Base-by-base conservation (phyloP, 495 filamentous ascomycete species). In the Physcia stellaris region DNA sequence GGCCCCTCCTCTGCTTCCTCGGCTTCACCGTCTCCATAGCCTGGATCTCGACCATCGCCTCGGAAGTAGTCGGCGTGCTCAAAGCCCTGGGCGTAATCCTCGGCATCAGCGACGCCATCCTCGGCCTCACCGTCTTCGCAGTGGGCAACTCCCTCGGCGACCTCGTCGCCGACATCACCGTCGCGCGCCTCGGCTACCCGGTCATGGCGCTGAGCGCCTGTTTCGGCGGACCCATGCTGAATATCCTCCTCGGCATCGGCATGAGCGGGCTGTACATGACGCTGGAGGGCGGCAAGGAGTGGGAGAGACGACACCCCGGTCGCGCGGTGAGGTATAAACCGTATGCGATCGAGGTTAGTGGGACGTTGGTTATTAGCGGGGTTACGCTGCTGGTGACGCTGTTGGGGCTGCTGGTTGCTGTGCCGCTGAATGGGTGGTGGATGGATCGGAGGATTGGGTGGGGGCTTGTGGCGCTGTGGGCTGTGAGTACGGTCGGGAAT, bases 221-320 rank as follows among this genome's bases (percentile, higher is more conserved):
- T 52, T 96, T 96, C 50, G 92, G 92, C 12, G 92, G 92, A 0
- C 92, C 92, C 0, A 85, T 99, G 84, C 70, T 99, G 18, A 99
- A 99, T 50, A 99, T 99, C 38, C 62, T 99, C 0, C 73, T 99
- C 10, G 92, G 92, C 0, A 86, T 99, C 32, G 92, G 92, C 2
- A 58, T 95, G 6, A 79, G 79, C 16, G 92, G 92, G 1, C 63
- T 85, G 23, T 94, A 84, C 49, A 90, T 94, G 69, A 83, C 77
- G 4, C 41, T 47, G 2, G 21, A 37, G 11, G 65, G 66, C 11
- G 75, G 73, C 6, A 62, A 71, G 35, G 53, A 70, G 20, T 57
- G 53, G 16, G 67, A 76, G 41, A 40, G 52, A 7, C 69, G 72
- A 35, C 77, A 83, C 46, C 79, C 79, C 3, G 60, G 68, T 16